phyloP scores from a whole-genome alignment of 169 alveolate genomes.

The Cryptosporidium sp. region DNA sequence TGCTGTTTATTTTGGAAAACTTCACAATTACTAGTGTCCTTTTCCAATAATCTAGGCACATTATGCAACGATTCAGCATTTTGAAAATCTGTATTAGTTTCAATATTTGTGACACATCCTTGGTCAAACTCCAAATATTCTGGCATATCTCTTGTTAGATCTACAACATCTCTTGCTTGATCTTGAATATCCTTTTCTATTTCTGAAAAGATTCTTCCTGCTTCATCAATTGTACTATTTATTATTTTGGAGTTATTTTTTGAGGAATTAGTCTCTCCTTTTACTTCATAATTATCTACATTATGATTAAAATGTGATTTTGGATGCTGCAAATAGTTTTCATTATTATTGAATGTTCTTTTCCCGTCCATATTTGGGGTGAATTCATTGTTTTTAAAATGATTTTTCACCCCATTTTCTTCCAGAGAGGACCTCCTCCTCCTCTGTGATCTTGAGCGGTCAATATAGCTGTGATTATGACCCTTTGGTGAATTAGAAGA shows the following conservation, averaged over 20 bases:
- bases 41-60: background rate
- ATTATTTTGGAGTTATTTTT: background rate
- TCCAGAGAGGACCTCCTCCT: conserved; percentile 48
- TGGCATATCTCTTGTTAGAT: background rate
- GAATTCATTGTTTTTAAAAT: background rate
- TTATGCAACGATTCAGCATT: background rate
- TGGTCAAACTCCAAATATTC: background rate
- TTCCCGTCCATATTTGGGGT: background rate
- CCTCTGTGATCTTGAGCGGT: conserved; percentile 5
- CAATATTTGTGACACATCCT: background rate
- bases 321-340: background rate
- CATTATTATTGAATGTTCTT: background rate
- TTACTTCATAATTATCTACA: background rate
- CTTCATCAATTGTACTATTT: conserved; percentile 16
- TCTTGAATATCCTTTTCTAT: background rate
- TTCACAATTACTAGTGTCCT: background rate
- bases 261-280: background rate
- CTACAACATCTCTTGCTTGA: conserved; percentile 1
- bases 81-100: background rate
- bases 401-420: background rate
- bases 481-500: background rate
- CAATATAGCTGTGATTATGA: background rate
- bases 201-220: conserved; percentile 9
- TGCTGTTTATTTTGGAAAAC: background rate
- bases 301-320: background rate